Conservation (phyloP, 2,329 filamentous ascomycete genomes). For the Penicillium hordei region DNA sequence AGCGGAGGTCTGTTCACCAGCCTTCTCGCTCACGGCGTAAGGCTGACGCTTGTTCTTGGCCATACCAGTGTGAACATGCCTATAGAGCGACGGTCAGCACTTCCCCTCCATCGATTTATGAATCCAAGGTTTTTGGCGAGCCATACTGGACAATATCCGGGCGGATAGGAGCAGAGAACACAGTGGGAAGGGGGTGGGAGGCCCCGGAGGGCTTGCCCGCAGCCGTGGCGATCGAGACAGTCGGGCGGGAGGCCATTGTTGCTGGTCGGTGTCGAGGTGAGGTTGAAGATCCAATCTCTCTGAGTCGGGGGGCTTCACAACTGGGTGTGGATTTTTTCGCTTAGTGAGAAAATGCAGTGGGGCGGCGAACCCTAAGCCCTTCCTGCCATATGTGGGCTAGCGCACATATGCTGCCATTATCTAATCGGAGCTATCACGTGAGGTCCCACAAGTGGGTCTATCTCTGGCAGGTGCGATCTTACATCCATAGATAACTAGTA, state of each 20-base stretch:
- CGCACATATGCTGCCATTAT: not conserved
- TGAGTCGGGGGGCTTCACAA: constrained; percentile 26
- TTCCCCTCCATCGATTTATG: constrained; percentile 16
- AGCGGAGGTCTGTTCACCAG: constrained; percentile 98
- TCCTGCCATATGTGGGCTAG: constrained; percentile 12
- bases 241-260: constrained; percentile 93
- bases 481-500: too few relatives aligned
- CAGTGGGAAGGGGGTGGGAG: constrained; percentile 89
- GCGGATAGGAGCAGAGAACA: constrained; percentile 97
- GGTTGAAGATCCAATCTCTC: constrained; percentile 39
- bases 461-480: not conserved
- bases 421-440: constrained; percentile 2
- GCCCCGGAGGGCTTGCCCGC: constrained; percentile 89
- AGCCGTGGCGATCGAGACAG: constrained; percentile 94
- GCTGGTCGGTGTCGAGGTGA: constrained; percentile 44
- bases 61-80: constrained; percentile 91
- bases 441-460: not conserved
- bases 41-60: constrained; percentile 99
- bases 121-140: constrained; percentile 15
- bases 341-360: constrained; percentile 34
- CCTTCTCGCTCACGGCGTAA: constrained; percentile 99
- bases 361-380: constrained; percentile 42
- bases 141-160: constrained; percentile 95
- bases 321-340: constrained; percentile 46
- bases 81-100: constrained; percentile 43